Evolutionary conservation across 1,139 yeast species (phyloP).

Genomic region (Suhomyces choctaworum): DNA sequence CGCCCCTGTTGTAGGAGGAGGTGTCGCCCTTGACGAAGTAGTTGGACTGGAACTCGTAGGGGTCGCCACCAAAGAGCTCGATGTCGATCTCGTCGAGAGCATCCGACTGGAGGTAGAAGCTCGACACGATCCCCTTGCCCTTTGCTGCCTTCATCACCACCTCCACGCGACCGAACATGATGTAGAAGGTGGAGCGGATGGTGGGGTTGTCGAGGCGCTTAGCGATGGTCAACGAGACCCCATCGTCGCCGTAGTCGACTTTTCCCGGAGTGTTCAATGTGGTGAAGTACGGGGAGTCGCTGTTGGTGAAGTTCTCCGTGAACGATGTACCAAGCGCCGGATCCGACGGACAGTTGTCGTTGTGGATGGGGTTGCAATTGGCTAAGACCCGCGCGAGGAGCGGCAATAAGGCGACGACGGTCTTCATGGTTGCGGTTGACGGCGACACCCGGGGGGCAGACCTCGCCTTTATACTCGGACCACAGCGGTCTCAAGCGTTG

Average conservation of each 20-base stretch:
- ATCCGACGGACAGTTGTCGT: constrained; percentile 38
- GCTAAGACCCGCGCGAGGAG: constrained; percentile 13
- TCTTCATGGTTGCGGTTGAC: constrained; percentile 3
- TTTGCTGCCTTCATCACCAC: constrained; percentile 68
- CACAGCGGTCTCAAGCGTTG: too few species aligned
- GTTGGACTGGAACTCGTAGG: constrained; percentile 72
- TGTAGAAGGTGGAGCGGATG: constrained; percentile 69
- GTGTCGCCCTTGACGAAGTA: constrained; percentile 80
- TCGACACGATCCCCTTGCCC: constrained; percentile 77
- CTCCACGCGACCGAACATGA: constrained; percentile 85
- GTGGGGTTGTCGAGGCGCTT: constrained; percentile 75
- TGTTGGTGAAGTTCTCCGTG: constrained; percentile 45
- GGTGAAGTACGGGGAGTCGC: constrained; percentile 41
- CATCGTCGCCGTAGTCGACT: constrained; percentile 36
- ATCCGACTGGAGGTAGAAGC: constrained; percentile 80
- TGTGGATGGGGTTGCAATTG: constrained; percentile 37
- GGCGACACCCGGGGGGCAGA: too few species aligned
- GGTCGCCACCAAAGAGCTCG: constrained; percentile 82
- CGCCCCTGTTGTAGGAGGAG: constrained; percentile 76
- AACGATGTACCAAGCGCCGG: constrained; percentile 59
- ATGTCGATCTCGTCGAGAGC: constrained; percentile 85
- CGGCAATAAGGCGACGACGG: constrained; percentile 2
- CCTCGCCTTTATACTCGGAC: too few species aligned
- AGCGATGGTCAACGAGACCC: constrained; percentile 59
- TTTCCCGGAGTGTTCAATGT: constrained; percentile 29